Evolutionary conservation across 2,329 filamentous ascomycete genomes (phyloP).

Genomic region (Tolypocladium amazonense): DNA sequence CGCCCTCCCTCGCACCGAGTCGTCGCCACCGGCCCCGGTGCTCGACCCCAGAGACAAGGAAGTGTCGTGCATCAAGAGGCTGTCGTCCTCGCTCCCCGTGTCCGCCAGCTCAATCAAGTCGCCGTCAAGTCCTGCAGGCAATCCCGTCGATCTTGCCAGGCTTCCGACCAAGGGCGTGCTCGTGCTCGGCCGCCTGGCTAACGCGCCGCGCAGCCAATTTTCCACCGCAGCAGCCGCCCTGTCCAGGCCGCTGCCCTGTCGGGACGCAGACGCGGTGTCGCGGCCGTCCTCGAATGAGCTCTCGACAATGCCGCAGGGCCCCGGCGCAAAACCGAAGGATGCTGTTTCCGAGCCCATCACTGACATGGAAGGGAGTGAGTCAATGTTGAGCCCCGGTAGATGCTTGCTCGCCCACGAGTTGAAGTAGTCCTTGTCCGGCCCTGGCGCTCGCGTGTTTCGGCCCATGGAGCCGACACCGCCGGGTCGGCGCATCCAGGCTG

Average conservation of each 20-base stretch:
- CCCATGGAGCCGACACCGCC: slow-evolving; percentile 81
- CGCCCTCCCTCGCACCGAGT: slow-evolving; percentile 25
- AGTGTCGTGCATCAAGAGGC: slow-evolving; percentile 3
- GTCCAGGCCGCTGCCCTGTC: slow-evolving; percentile 52
- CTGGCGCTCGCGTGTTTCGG: slow-evolving; percentile 59
- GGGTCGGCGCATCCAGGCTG: slow-evolving; percentile 65
- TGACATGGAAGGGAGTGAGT: slow-evolving; percentile 56
- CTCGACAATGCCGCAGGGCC: slow-evolving; percentile 36
- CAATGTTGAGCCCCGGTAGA: slow-evolving; percentile 65
- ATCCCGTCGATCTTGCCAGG: slow-evolving; percentile 20
- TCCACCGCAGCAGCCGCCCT: slow-evolving; percentile 82
- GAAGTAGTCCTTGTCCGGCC: slow-evolving; percentile 73
- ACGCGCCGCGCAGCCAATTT: slow-evolving; percentile 79
- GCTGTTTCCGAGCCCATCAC: slow-evolving; percentile 51
- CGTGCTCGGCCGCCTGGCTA: slow-evolving; percentile 49
- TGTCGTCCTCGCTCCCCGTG: slow-evolving; percentile 44
- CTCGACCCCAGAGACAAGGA: slow-evolving; percentile 18
- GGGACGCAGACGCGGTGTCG: slow-evolving; percentile 27
- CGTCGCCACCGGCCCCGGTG: slow-evolving; percentile 26
- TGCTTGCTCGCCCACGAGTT: slow-evolving; percentile 80
- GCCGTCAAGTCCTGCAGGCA: slow-evolving; percentile 21
- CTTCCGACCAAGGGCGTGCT: slow-evolving; percentile 36
- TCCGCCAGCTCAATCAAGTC: slow-evolving; percentile 67
- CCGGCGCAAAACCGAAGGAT: slow-evolving; percentile 40
- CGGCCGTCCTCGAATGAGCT: slow-evolving; percentile 38